phyloP scores from a whole-genome alignment of 257 asterid species.

The Perilla frutescens region DNA sequence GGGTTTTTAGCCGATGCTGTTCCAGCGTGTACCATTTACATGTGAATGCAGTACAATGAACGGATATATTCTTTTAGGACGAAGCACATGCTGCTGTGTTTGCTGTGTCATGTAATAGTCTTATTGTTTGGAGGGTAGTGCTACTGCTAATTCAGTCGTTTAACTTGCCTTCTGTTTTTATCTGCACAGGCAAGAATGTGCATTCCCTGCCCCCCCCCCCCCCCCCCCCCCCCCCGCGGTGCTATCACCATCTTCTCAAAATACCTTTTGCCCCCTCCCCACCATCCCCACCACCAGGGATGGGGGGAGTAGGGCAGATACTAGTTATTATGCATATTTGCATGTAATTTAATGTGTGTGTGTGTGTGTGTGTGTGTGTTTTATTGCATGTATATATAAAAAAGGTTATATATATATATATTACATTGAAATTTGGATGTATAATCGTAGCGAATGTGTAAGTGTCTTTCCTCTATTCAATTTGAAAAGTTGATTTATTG shows the following conservation, averaged over 20 bases:
- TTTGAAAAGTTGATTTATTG: neutral
- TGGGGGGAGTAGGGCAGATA: no score
- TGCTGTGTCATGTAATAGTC: conserved; percentile 38
- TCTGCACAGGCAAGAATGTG: conserved; percentile 16
- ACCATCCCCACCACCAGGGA: no score
- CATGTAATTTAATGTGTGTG: neutral
- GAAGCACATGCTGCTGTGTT: conserved; percentile 31
- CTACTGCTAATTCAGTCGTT: conserved; percentile 18
- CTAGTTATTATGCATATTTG: neutral
- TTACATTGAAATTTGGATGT: neutral
- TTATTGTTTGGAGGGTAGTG: conserved; percentile 39
- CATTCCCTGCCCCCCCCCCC: neutral
- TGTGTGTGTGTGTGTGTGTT: neutral
- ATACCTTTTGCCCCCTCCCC: neutral
- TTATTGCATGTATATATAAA: neutral
- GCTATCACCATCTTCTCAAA: conserved; percentile 18
- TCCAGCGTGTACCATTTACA: conserved; percentile 22
- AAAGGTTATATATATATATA: no score
- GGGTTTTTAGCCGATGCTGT: neutral
- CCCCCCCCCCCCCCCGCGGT: no score
- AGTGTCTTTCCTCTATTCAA: neutral
- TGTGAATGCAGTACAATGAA: conserved; percentile 29
- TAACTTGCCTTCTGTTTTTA: conserved; percentile 32
- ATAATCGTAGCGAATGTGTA: neutral
- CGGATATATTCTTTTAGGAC: conserved; percentile 39